A percentile compares a stretch with the other conserved stretches of the same genome.
Evolutionary conservation across 1,284 basidiomycete genomes (phyloP).

Genomic region (Rhodotorula sp.): DNA sequence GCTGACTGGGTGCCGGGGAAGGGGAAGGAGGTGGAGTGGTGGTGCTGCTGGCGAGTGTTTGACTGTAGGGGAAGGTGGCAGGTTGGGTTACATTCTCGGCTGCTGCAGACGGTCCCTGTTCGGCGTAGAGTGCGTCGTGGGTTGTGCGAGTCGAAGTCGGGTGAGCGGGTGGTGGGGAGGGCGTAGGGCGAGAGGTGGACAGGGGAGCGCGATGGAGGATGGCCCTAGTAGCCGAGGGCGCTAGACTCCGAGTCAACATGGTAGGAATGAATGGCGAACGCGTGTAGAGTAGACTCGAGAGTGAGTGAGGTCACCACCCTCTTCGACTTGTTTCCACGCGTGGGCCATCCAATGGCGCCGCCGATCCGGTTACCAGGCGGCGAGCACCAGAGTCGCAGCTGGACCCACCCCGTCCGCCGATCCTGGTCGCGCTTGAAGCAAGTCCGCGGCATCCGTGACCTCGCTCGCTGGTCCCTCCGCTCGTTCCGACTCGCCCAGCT

Average conservation of each 20-base stretch:
- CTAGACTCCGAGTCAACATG: not conserved
- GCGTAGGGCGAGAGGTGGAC: not conserved
- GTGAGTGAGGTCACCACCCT: not conserved
- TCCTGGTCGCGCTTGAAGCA: not conserved
- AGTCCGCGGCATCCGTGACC: constrained; percentile 1
- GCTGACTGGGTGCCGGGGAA: not conserved
- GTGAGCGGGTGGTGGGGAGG: not conserved
- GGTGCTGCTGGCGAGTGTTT: not conserved
- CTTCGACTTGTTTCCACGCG: too few relatives aligned
- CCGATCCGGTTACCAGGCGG: constrained; percentile 12
- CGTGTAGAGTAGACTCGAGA: too few relatives aligned
- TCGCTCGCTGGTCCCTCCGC: not conserved
- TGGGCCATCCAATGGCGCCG: constrained; percentile 13
- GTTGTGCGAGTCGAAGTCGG: not conserved
- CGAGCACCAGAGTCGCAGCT: not conserved
- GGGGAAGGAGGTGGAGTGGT: not conserved
- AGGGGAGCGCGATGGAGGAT: too few relatives aligned
- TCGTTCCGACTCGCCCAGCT: constrained; percentile 5
- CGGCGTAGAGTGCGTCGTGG: constrained; percentile 5
- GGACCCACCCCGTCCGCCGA: not conserved
- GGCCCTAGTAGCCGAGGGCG: too few relatives aligned
- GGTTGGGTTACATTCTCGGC: not conserved
- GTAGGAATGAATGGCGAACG: too few relatives aligned
- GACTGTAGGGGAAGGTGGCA: constrained; percentile 1
- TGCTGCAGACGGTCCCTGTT: not conserved